Evolutionary conservation across 331 rosid species (phyloP), one percentile per base, ranked within the genome.

Genomic region (Saraca asoca): DNA sequence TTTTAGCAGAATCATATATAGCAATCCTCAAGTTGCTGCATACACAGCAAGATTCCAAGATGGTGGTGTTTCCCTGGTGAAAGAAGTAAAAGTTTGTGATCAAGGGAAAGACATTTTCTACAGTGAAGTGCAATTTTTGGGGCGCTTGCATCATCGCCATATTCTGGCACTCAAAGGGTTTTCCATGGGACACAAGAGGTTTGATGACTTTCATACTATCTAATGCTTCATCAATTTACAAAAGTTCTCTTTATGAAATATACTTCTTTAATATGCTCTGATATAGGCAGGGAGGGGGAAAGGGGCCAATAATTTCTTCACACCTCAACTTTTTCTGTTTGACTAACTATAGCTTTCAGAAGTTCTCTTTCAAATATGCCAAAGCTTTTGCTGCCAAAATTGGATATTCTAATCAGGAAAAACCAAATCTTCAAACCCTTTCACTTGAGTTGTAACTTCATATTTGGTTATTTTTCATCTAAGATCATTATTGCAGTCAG

Each of bases 131-230:
- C 95, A 92, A 60, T 84, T 83, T 70, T 75, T 92, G 72, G 94
- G 88, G 45, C 85, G 90, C 33, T 80, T 93, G 87, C 96, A 88
- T 75, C 98, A 93, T 72, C 96, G 96, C 55, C 98, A 93, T 75
- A 85, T 93, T 77, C 95, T 93, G 51, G 78, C 88, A 18, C 95
- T 89, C 49, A 83, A 68, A 64, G 98, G 95, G 45, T 93, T 87
- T 65, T 93, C 91, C 51, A 24, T 49, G 0, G 89, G 84, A n/a
- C 81, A 70, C 33, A 89, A 84, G 84, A 83, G 98, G 98, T 93
- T 38, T 9, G 75, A 19, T 5, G 63, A 71, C 59, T 12, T 15
- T 24, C 12, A 66, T 1, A 48, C 42, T 46, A 15, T 51, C 44
- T 34, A 20, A 46, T 64, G 14, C 54, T 79, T 69, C 33, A 49